A percentile compares a stretch with the other conserved stretches of the same genome.
These are phyloP conservation scores for Fusarium tuaranense DNA, from an alignment of 2,329 filamentous ascomycete species.

Conservation along the genomic window DNA sequence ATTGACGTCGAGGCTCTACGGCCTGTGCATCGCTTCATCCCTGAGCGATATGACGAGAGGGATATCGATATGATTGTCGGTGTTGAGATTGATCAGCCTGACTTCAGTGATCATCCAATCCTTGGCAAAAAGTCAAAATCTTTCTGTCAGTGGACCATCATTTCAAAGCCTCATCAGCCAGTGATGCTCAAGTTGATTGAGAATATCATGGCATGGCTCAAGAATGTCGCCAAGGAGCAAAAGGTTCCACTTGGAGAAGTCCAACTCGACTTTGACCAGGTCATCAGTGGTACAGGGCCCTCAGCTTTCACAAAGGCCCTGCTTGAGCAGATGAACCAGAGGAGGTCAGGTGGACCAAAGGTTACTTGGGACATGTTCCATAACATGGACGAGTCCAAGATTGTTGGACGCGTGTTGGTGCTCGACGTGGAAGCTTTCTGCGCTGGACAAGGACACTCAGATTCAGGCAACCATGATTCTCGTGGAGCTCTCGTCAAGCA, in stretches of 20 bases:
- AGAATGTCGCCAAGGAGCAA: conserved; percentile 69
- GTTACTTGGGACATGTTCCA: conserved; percentile 76
- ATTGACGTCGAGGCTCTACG: conserved; percentile 53
- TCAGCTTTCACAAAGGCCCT: conserved; percentile 77
- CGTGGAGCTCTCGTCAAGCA: conserved; percentile 77
- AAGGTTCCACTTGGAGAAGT: conserved; percentile 69
- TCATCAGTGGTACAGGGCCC: conserved; percentile 78
- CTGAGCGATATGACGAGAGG: conserved; percentile 68
- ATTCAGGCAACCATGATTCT: conserved; percentile 77
- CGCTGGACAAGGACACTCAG: conserved; percentile 78
- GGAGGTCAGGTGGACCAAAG: conserved; percentile 46
- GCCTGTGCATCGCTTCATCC: conserved; percentile 52
- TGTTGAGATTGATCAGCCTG: conserved; percentile 77
- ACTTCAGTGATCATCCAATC: conserved; percentile 72
- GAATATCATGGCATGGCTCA: conserved; percentile 75
- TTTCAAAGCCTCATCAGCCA: conserved; percentile 73
- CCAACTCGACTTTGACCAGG: conserved; percentile 77
- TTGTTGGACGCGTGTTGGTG: conserved; percentile 73
- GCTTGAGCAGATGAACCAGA: conserved; percentile 70
- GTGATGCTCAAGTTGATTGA: conserved; percentile 77
- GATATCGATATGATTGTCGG: conserved; percentile 79
- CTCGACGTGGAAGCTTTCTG: conserved; percentile 79
- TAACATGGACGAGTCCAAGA: conserved; percentile 72
- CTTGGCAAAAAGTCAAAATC: conserved; percentile 76
- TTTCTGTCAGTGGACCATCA: conserved; percentile 83